phyloP scores from a whole-genome alignment of 495 filamentous ascomycete genomes.

The Aspergillus wentii region DNA sequence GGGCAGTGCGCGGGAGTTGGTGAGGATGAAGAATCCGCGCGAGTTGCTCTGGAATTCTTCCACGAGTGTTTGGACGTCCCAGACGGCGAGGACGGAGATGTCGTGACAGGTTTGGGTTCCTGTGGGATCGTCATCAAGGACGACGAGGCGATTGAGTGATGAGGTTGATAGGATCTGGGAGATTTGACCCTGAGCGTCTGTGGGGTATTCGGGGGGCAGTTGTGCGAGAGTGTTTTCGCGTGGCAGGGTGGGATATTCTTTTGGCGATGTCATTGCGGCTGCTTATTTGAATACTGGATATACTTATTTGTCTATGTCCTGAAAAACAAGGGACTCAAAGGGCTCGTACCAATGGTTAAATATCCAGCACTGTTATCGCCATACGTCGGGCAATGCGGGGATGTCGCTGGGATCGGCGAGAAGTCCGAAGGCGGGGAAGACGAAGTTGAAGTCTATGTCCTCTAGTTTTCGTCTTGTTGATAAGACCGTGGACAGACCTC shows the following conservation, averaged over 20 bases:
- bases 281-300: slow-evolving; percentile 3
- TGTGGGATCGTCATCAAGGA: slow-evolving; percentile 53
- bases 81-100: slow-evolving; percentile 51
- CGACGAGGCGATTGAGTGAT: slow-evolving; percentile 36
- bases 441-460: too few relatives aligned
- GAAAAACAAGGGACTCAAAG: too few relatives aligned
- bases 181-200: slow-evolving; percentile 31
- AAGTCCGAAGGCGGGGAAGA: too few relatives aligned
- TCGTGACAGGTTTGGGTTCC: slow-evolving; percentile 55
- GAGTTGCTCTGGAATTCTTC: slow-evolving; percentile 32
- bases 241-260: slow-evolving; percentile 22
- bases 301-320: too few relatives aligned
- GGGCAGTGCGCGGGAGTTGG: slow-evolving; percentile 50
- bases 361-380: too few relatives aligned
- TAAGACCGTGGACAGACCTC: too few relatives aligned
- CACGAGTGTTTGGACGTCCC: slow-evolving; percentile 37
- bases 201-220: slow-evolving; percentile 27
- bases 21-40: slow-evolving; percentile 51
- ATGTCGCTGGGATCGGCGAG: too few relatives aligned
- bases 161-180: slow-evolving; percentile 25
- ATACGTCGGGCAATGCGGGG: too few relatives aligned
- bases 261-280: slow-evolving; percentile 15
- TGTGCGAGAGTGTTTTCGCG: slow-evolving; percentile 25
- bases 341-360: too few relatives aligned
- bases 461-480: too few relatives aligned